phyloP scores from a whole-genome alignment of 2,329 filamentous ascomycete genomes.

The Paraconiothyrium brasiliense region DNA sequence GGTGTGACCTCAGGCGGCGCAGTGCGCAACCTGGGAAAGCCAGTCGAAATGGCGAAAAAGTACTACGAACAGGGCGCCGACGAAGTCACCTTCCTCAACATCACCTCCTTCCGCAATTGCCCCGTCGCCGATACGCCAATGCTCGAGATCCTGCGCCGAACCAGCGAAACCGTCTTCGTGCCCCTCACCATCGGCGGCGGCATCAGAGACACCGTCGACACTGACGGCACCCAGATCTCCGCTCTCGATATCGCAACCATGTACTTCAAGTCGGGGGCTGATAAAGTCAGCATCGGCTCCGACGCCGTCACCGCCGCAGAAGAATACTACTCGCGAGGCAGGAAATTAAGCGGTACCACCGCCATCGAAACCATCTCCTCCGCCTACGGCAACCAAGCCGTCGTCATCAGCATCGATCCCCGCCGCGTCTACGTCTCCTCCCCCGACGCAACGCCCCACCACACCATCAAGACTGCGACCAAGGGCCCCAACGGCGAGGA shows the following conservation, averaged over 20 bases:
- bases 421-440: constrained; percentile 84
- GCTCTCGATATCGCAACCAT: constrained; percentile 93
- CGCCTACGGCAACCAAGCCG: constrained; percentile 95
- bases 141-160: constrained; percentile 88
- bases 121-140: constrained; percentile 92
- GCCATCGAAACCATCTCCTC: constrained; percentile 94
- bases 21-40: constrained; percentile 95
- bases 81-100: constrained; percentile 97
- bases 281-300: constrained; percentile 96
- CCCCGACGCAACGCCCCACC: constrained; percentile 74
- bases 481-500: constrained; percentile 79
- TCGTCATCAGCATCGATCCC: constrained; percentile 94
- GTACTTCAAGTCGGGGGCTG: constrained; percentile 96
- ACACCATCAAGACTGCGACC: constrained; percentile 75
- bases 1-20: constrained; percentile 63
- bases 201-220: constrained; percentile 91
- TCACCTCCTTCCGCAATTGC: constrained; percentile 96
- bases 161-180: constrained; percentile 92
- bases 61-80: constrained; percentile 98
- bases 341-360: constrained; percentile 78
- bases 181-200: constrained; percentile 95
- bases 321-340: constrained; percentile 79
- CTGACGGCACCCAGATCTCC: constrained; percentile 84
- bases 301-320: constrained; percentile 94
- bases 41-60: constrained; percentile 88